Base-by-base conservation (phyloP, 2,329 filamentous ascomycete genomes). In the Fonsecaea nubica region DNA sequence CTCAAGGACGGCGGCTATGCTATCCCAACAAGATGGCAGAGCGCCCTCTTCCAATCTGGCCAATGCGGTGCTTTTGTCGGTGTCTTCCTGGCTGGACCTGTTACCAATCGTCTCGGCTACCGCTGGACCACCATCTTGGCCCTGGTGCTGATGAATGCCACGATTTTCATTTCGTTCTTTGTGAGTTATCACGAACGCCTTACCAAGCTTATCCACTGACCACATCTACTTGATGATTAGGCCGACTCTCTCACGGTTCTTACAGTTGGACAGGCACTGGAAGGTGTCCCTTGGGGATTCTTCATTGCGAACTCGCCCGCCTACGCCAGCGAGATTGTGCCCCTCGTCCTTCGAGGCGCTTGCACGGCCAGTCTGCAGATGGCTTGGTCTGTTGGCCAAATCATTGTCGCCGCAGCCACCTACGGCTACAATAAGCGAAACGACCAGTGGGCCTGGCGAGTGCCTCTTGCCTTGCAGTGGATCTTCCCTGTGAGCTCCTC, bases 301-400 rank as follows among this genome's bases (percentile, higher is more conserved):
- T 89, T 89, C 76, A 87, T 88, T 70, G 86, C 86, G 74, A 88
- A 88, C 74, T 83, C 87, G 2, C 87, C 87, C 0, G 87, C 87
- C 7, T 89, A 89, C 79, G 86, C 83, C 76, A 78, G 78, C 72
- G 87, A 89, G 75, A 87, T 89, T 65, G 85, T 87, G 2, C 87
- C 87, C 0, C 81, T 89, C 60, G 78, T 78, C 72, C 77, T 89
- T 62, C 78, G 86, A 75, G 87, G 83, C 59, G 83, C 85, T n/a
- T 82, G 82, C 4, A 89, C 87, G 2, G 84, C 86, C 76, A 88
- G 86, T 83, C 72, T 89, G 76, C 87, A 89, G 77, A 88, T 89
- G 86, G 87, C 86, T 79, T 89, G 86, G 86, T 84, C 86, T 21
- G 85, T 89, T 73, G 87, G 86, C 32, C 75, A 77, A 38, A 89